A percentile compares a stretch with the other conserved stretches of the same genome.
Conservation (phyloP, 805 yeast genomes). For the Nakazawaea ernobii region DNA sequence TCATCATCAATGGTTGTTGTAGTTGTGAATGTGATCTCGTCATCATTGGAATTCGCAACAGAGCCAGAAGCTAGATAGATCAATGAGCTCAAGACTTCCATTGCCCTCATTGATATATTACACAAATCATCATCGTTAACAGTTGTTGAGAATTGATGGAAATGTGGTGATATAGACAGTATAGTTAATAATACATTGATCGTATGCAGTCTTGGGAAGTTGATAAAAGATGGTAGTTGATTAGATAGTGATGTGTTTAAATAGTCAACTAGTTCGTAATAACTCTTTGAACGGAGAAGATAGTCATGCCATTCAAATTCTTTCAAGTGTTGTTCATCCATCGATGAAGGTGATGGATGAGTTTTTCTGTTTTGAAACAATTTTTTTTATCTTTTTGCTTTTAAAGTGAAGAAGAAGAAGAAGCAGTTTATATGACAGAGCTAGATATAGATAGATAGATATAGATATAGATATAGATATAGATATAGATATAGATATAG, state of each 20-base stretch:
- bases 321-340: not conserved
- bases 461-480: no score
- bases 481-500: no score
- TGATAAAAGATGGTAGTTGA: conserved; percentile 19
- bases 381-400: no score
- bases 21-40: no score
- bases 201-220: conserved; percentile 28
- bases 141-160: conserved; percentile 18
- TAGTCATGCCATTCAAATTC: conserved; percentile 14
- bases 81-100: conserved; percentile 22
- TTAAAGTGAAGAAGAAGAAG: no score
- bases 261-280: conserved; percentile 29
- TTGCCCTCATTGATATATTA: conserved; percentile 27
- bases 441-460: not conserved
- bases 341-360: not conserved
- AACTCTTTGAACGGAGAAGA: conserved; percentile 18
- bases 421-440: no score
- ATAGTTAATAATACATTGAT: conserved; percentile 30
- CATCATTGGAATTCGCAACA: not conserved
- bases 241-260: conserved; percentile 24
- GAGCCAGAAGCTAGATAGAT: conserved; percentile 13
- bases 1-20: conserved; percentile 11
- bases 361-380: not conserved
- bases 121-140: conserved; percentile 21
- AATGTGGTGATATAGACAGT: conserved; percentile 26